Percentiles rank a stretch among this genome's conserved stretches.
phyloP scores from a whole-genome alignment of 208 protist genomes.

The Leptomonas pyrrhocoris region DNA sequence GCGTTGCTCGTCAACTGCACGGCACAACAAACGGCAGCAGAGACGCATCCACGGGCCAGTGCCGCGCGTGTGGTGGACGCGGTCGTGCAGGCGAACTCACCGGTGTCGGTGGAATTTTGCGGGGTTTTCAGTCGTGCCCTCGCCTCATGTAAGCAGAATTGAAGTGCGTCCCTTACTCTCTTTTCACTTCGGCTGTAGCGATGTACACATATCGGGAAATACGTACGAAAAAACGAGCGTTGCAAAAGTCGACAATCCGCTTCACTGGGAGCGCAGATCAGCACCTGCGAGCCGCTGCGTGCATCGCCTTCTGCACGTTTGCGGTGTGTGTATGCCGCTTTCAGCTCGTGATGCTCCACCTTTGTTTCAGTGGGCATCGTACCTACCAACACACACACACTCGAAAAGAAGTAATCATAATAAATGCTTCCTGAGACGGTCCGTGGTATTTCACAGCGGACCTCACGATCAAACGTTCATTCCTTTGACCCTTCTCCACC shows the following conservation, averaged over 20 bases:
- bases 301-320: too few species aligned
- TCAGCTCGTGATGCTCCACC: neutral
- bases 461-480: too few species aligned
- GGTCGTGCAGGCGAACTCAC: constrained; percentile 13
- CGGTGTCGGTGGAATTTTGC: neutral
- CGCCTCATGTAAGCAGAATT: constrained; percentile 8
- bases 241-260: too few species aligned
- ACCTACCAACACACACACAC: too few species aligned
- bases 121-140: constrained; percentile 2
- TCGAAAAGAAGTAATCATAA: too few species aligned
- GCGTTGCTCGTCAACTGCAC: constrained; percentile 39
- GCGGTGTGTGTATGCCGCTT: too few species aligned
- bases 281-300: too few species aligned
- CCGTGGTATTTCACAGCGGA: too few species aligned
- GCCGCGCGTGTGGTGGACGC: constrained; percentile 22
- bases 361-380: too few species aligned
- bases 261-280: too few species aligned
- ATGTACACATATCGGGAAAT: neutral
- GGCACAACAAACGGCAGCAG: constrained; percentile 32
- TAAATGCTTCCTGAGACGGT: too few species aligned
- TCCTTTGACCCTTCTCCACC: too few species aligned
- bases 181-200: neutral
- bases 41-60: constrained; percentile 29
- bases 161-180: neutral
- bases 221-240: neutral